phyloP scores from a whole-genome alignment of 805 yeast species.

The Suhomyces xylopsoci region DNA sequence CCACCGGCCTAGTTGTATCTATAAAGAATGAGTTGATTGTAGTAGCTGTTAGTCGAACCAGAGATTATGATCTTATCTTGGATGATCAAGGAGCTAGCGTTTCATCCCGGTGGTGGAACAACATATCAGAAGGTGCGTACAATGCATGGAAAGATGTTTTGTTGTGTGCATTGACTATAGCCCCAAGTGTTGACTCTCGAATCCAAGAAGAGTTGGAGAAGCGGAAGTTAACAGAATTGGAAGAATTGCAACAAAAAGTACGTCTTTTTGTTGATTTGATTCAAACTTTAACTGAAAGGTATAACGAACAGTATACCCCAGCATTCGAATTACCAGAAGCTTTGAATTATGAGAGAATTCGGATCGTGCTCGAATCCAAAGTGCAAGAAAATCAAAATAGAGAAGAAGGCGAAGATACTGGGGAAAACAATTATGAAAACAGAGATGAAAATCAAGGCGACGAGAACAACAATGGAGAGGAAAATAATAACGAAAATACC shows the following conservation, averaged over 20 bases:
- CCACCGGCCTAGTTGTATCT: neutral
- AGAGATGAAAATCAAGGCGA: neutral
- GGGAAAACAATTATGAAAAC: neutral
- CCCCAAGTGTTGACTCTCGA: constrained; percentile 14
- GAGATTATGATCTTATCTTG: constrained; percentile 22
- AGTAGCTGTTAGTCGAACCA: constrained; percentile 15
- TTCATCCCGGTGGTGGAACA: constrained; percentile 4
- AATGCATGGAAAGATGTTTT: constrained; percentile 19
- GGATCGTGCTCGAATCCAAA: neutral
- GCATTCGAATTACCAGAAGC: constrained; percentile 6
- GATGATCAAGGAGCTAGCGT: neutral
- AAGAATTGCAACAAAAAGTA: constrained; percentile 13
- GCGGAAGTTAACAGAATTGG: constrained; percentile 17
- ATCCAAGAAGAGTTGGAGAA: constrained; percentile 12
- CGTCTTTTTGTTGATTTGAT: constrained; percentile 6
- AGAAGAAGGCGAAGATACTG: neutral
- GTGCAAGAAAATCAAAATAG: neutral
- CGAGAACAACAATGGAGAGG: neutral
- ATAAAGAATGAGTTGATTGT: constrained; percentile 11
- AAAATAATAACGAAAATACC: neutral
- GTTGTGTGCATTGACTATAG: constrained; percentile 13
- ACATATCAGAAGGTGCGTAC: constrained; percentile 7
- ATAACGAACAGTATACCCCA: constrained; percentile 6
- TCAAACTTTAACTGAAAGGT: constrained; percentile 7
- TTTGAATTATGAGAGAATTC: neutral